A percentile compares a stretch with the other conserved stretches of the same genome.
phyloP scores from a whole-genome alignment of 352 stramenopile species.

The Phytopythium delawarense region DNA sequence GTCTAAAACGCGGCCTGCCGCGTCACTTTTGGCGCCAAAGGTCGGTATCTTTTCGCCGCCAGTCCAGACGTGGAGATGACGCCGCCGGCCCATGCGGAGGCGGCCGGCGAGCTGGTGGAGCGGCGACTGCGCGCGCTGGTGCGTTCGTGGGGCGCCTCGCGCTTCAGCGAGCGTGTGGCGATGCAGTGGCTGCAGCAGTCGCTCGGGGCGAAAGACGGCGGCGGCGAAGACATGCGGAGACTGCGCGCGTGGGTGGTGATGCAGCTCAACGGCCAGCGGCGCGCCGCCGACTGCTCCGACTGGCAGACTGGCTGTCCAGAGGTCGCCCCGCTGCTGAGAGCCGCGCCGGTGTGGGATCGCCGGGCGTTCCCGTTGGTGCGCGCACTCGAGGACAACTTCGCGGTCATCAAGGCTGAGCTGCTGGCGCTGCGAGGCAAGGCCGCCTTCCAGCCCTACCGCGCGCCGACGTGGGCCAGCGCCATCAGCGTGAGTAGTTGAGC shows the following conservation, averaged over 20 bases:
- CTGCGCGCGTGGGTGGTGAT: constrained; percentile 65
- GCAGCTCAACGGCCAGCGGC: constrained; percentile 54
- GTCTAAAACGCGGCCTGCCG: neutral
- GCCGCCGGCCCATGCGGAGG: neutral
- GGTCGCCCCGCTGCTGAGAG: constrained; percentile 42
- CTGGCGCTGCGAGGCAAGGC: constrained; percentile 34
- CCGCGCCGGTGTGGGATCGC: constrained; percentile 47
- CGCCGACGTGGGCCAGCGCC: constrained; percentile 64
- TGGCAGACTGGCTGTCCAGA: constrained; percentile 74
- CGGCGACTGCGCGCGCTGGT: constrained; percentile 40
- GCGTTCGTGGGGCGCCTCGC: constrained; percentile 53
- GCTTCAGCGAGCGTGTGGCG: constrained; percentile 64
- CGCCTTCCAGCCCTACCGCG: constrained; percentile 76
- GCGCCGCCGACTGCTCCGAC: constrained; percentile 16
- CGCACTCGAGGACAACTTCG: constrained; percentile 44
- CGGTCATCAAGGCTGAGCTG: constrained; percentile 59
- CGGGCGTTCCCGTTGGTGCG: constrained; percentile 39
- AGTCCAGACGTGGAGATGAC: too few species aligned
- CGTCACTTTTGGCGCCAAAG: neutral
- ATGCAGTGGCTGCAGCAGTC: constrained; percentile 50
- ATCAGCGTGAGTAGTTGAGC: constrained; percentile 23
- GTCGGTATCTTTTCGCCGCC: neutral
- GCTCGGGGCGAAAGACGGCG: constrained; percentile 10
- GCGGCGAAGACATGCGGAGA: constrained; percentile 27
- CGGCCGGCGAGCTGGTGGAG: constrained; percentile 16